These are phyloP conservation scores for Saturnispora sanitii DNA, from an alignment of 805 yeast genomes.

Conservation along the genomic window DNA sequence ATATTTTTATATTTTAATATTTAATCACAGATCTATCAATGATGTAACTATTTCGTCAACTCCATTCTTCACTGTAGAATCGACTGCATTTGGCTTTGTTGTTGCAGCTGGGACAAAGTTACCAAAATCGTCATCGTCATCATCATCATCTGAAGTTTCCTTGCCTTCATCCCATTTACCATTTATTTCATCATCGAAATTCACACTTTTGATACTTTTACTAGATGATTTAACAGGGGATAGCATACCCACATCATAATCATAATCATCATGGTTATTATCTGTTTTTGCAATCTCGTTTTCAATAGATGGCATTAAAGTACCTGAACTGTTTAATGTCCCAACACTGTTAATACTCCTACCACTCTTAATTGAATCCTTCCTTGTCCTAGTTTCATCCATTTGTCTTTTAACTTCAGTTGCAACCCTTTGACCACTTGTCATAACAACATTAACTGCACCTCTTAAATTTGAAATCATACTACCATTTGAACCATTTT, in stretches of 20 bases:
- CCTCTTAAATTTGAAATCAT: constrained; percentile 58
- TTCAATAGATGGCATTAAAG: constrained; percentile 1
- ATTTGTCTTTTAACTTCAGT: constrained; percentile 79
- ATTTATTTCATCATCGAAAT: neutral
- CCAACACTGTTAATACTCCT: constrained; percentile 9
- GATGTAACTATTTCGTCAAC: neutral
- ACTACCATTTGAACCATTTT: constrained; percentile 25
- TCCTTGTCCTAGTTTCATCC: constrained; percentile 50
- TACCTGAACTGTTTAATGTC: constrained; percentile 1
- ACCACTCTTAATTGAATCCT: constrained; percentile 7
- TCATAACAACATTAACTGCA: constrained; percentile 82
- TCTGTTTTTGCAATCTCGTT: constrained; percentile 5
- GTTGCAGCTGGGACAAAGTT: constrained; percentile 25
- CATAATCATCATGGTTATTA: constrained; percentile 4
- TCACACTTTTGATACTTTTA: neutral
- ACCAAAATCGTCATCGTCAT: constrained; percentile 29
- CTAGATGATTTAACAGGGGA: neutral
- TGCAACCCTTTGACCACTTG: constrained; percentile 90
- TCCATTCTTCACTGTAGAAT: neutral
- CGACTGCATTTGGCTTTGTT: constrained; percentile 5
- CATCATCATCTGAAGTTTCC: constrained; percentile 7
- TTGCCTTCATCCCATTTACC: neutral
- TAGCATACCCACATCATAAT: constrained; percentile 7
- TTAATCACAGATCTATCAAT: constrained; percentile 4
- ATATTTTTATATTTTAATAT: neutral